Evolutionary conservation across 2,329 filamentous ascomycete species (phyloP), one percentile per base, ranked within the genome.

Genomic region (Trichoderma afroharzianum): DNA sequence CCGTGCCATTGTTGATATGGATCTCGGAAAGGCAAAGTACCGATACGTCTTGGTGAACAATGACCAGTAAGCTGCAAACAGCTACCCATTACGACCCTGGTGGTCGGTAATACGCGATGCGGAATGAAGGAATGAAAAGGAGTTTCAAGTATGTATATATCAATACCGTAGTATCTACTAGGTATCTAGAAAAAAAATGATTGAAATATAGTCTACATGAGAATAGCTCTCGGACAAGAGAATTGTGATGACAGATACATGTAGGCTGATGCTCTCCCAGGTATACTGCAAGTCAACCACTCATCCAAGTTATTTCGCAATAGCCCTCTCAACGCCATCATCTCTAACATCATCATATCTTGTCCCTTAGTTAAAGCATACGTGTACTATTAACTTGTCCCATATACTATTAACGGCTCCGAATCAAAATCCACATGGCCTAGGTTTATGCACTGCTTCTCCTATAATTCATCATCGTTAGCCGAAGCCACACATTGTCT

Each of bases 1-100:
- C 77, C 77, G 85, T 78, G 82, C 83, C 0, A 79, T 90, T 39
- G 77, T 88, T 30, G 87, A 89, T 75, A 84, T 90, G 80, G 85
- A 88, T 66, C 79, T 79, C 0, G 88, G 88, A 0, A 85, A 87
- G 76, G 84, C 84, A 6, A 80, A 83, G 74, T 85, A 84, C 73
- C 76, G 84, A 76, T 85, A 85, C 76, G 83, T 85, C 4, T 75
- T 86, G 68, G 79, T 83, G 7, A 85, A 85, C 71, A 80, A 84
- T 6, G 36, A 69, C 21, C 43, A 62, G 18, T n/a, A 53, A 53
- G 2, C 2, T 53, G 47, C 21, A 9, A 53, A 50, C 9, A 50
- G n/a, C 43, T 47, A 47, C 36, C 39, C 15, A 43, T n/a, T n/a
- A 43, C 39, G 39, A 9, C 39, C 39, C 39, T n/a, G 15, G 39